Conservation (phyloP, 441 rosid species). For the Erodium texanum region DNA sequence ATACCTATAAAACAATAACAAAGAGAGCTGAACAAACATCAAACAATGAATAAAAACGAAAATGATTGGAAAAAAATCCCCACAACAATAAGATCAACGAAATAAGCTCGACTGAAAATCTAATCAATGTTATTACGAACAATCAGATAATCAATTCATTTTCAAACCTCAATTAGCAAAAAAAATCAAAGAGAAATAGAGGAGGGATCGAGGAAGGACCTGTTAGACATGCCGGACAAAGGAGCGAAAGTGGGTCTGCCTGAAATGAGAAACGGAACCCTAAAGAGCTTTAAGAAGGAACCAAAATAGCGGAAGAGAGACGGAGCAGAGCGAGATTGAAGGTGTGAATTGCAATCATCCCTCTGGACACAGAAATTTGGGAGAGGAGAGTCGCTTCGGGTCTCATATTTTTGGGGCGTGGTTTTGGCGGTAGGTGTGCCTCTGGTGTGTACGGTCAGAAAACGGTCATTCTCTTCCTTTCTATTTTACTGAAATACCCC, state of each 20-base stretch:
- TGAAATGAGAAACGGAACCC: constrained; percentile 4
- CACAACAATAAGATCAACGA: not conserved
- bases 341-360: too few relatives aligned
- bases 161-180: not conserved
- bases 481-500: too few relatives aligned
- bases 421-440: too few relatives aligned
- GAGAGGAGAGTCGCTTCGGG: too few relatives aligned
- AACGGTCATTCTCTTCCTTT: too few relatives aligned
- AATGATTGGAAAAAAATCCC: not conserved
- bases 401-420: too few relatives aligned
- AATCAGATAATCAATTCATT: too few relatives aligned
- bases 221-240: constrained; percentile 8
- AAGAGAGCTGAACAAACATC: constrained; percentile 1
- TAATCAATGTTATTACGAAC: too few relatives aligned
- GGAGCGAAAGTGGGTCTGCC: constrained; percentile 10
- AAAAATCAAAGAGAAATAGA: too few relatives aligned
- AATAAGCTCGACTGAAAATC: not conserved
- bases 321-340: too few relatives aligned
- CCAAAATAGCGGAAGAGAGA: not conserved
- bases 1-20: not conserved
- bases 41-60: not conserved
- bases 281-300: not conserved
- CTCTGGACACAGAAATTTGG: too few relatives aligned
- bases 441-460: too few relatives aligned
- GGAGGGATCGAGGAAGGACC: not conserved